Evolutionary conservation across 805 yeast species (phyloP).

Genomic region (Maudiozyma pseudohumilis): DNA sequence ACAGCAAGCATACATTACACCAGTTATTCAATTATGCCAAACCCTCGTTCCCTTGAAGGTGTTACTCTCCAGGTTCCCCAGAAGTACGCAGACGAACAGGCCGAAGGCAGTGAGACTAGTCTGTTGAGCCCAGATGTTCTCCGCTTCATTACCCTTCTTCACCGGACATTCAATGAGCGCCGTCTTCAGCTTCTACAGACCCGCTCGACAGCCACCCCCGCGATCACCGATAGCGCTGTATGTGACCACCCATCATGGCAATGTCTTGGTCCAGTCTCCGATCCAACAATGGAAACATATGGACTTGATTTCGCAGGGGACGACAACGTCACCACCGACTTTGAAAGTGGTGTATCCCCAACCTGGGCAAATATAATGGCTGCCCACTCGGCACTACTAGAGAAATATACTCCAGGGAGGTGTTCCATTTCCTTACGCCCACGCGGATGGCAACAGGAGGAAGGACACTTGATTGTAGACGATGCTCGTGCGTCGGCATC

Average conservation of each 20-base stretch:
- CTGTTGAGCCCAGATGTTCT: conserved; percentile 39
- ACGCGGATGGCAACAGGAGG: conserved; percentile 81
- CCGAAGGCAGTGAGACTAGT: conserved; percentile 7
- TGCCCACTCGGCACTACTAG: conserved; percentile 68
- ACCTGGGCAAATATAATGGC: conserved; percentile 73
- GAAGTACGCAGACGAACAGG: background rate
- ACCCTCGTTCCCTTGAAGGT: background rate
- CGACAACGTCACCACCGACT: conserved; percentile 79
- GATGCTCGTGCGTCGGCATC: conserved; percentile 74
- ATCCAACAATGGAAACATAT: too few relatives aligned
- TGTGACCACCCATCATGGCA: too few relatives aligned
- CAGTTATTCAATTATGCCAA: too few relatives aligned
- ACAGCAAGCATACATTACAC: too few relatives aligned
- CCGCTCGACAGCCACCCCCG: too few relatives aligned
- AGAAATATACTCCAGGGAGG: too few relatives aligned
- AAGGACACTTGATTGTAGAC: conserved; percentile 59
- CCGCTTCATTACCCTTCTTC: conserved; percentile 61
- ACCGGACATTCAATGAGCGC: conserved; percentile 57
- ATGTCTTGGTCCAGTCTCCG: too few relatives aligned
- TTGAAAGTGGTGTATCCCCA: conserved; percentile 78
- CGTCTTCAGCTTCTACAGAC: conserved; percentile 51
- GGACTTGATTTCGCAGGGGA: conserved; percentile 54
- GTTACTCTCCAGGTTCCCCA: background rate
- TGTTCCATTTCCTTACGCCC: conserved; percentile 80
- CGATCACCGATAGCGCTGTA: too few relatives aligned